Evolutionary conservation across 768 basidiomycete genomes (phyloP), one percentile per base, ranked within the genome.

Genomic region (Boletus edulis): DNA sequence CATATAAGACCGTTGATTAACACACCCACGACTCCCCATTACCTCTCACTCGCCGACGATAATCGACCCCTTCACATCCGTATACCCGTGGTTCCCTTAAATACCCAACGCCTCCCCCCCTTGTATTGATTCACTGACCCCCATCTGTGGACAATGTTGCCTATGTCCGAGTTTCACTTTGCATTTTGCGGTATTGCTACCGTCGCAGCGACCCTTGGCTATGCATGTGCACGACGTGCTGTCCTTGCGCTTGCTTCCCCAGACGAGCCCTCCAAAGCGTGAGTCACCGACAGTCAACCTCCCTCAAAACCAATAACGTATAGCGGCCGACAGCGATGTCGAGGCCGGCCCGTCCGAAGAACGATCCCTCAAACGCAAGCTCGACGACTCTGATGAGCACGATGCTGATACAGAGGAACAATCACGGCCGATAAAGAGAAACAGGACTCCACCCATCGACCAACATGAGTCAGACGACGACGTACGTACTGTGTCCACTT

Each of bases 171-270:
- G 56, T 73, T 82, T 64, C 82, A 79, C 67, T 73, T 81, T 55
- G 77, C 82, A 29, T 76, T 82, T 52, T 80, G 77, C 49, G 80
- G 82, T 56, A 72, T 85, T 53, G 82, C 83, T 31, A 83, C 82
- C 15, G 76, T 84, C 58, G 82, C 83, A 51, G 83, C 82, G 9
- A 81, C 80, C 14, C 76, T 84, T 24, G 81, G 83, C 47, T 85
- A 84, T 58, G 80, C 81, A 4, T 83, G 75, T 57, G 70, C 78
- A 20, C 78, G 81, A 48, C 78, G 76, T 53, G 68, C 66, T 11
- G 59, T 51, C 32, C 44, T 52, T 18, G 55, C 62, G 38, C 47
- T 68, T 12, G 43, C 58, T 43, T 38, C 65, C 35, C n/a, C 58
- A 29, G 54, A 54, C 61, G 53, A 62, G n/a, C 5, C 43, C 51